Evolutionary conservation across 2,329 filamentous ascomycete genomes (phyloP), one percentile per base, ranked within the genome.

Genomic region (Pseudogymnoascus sp.): DNA sequence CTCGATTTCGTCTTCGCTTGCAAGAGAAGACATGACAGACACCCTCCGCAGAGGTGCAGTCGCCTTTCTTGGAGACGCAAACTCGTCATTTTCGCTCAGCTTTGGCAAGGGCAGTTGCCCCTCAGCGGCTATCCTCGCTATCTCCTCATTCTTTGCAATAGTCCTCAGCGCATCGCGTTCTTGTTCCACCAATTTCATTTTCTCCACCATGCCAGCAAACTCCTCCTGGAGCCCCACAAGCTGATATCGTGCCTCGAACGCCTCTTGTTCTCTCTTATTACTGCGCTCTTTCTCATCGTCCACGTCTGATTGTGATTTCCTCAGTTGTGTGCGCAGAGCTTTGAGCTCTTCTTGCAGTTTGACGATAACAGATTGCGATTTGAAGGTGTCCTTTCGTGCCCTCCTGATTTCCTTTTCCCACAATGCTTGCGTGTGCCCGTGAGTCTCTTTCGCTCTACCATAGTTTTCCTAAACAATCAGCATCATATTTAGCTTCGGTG

Each of bases 321-420:
- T 85, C 60, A 81, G 75, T n/a, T 77, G 76, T 26, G 76, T 75
- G 50, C 86, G 82, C 61, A 83, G 77, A 0, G 83, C 77, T 72
- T 90, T 90, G 67, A 90, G 80, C 69, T 91, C 88, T 69, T 90
- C 88, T 72, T 90, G 87, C n/a, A 88, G 73, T 72, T 89, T 89
- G 69, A 90, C 83, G 33, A 87, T 81, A 10, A 78, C 75, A 2
- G 87, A 89, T 68, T 89, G 87, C n/a, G 84, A 82, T 71, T 90
- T 90, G 80, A 90, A 90, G 2, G 85, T 86, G 69, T 91, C 88
- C 69, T 91, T 91, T 60, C 87, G 80, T 9, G 84, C 82, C 63
- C 85, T 81, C 62, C 88, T 82, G 46, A 90, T 86, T 73, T 91
- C 88, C 72, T 90, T 90, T 70, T 91, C 88, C 83, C 88, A 90